Evolutionary conservation across 495 filamentous ascomycete genomes (phyloP).

Genomic region (Neurospora sp.): DNA sequence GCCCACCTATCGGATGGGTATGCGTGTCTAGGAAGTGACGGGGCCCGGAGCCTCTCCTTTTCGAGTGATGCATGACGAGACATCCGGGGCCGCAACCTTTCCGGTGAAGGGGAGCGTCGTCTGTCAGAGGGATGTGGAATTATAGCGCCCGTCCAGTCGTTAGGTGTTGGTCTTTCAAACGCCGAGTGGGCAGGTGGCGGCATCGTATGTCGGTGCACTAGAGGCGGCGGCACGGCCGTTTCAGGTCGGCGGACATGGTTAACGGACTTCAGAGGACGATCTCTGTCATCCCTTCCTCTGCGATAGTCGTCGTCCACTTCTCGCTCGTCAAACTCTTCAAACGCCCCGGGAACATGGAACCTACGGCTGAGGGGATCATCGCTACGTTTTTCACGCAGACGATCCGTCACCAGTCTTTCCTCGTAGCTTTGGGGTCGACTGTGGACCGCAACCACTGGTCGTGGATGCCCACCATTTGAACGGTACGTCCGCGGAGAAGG

Average conservation of each 20-base stretch:
- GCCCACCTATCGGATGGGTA: neutral
- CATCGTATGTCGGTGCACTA: constrained; percentile 8
- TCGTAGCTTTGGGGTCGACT: constrained; percentile 37
- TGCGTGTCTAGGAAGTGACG: neutral
- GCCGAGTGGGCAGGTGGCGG: constrained; percentile 25
- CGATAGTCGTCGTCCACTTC: constrained; percentile 21
- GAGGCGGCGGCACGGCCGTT: constrained; percentile 26
- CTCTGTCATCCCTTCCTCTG: constrained; percentile 4
- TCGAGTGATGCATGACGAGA: constrained; percentile 7
- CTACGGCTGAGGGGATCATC: constrained; percentile 49
- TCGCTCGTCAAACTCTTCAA: constrained; percentile 32
- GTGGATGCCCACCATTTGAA: constrained; percentile 10
- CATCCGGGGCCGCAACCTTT: constrained; percentile 1
- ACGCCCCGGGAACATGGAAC: constrained; percentile 31
- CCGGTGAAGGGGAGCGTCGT: constrained; percentile 11
- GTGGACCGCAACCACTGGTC: constrained; percentile 9
- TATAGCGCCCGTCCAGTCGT: constrained; percentile 6
- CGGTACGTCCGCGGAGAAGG: constrained; percentile 20
- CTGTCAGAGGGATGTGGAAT: constrained; percentile 10
- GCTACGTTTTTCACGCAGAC: constrained; percentile 38
- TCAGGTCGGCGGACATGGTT: constrained; percentile 34
- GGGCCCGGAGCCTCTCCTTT: neutral
- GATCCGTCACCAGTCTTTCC: constrained; percentile 41
- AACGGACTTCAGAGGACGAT: constrained; percentile 29
- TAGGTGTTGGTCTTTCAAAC: constrained; percentile 17